Conservation (phyloP, 768 basidiomycete species). For the Calocybe gangraenosa region DNA sequence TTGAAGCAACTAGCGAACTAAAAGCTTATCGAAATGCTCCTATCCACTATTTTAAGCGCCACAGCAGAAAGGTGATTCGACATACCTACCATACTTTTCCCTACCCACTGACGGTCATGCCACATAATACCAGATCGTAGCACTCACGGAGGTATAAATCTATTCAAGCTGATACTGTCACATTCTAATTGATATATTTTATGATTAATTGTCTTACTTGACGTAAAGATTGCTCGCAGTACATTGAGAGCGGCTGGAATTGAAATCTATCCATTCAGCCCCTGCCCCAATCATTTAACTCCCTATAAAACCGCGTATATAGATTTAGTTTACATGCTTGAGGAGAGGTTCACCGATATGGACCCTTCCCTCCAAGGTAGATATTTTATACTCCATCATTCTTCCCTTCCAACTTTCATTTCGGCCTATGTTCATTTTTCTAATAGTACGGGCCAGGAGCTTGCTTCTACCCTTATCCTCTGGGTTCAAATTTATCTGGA, state of each 20-base stretch:
- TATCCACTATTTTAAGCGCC: conserved; percentile 21
- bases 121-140: conserved; percentile 36
- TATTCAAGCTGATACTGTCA: conserved; percentile 8
- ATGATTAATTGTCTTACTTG: not conserved
- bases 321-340: conserved; percentile 39
- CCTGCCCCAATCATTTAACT: conserved; percentile 34
- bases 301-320: conserved; percentile 47
- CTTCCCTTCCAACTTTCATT: conserved; percentile 4
- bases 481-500: conserved; percentile 21
- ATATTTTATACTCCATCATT: conserved; percentile 2
- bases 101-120: conserved; percentile 6
- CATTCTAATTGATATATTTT: conserved; percentile 5
- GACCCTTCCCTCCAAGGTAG: conserved; percentile 32
- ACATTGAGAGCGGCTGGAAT: conserved; percentile 41
- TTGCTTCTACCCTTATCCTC: conserved; percentile 32
- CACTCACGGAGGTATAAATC: conserved; percentile 43
- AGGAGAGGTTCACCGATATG: conserved; percentile 28
- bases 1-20: conserved; percentile 26
- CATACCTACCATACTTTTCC: conserved; percentile 2
- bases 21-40: conserved; percentile 19
- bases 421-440: not conserved
- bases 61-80: conserved; percentile 28
- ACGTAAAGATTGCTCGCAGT: conserved; percentile 38
- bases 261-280: conserved; percentile 40
- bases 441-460: conserved; percentile 26